Base-by-base conservation (phyloP, 192 early-diverging fungal genomes). In the Backusella mclennaniae region DNA sequence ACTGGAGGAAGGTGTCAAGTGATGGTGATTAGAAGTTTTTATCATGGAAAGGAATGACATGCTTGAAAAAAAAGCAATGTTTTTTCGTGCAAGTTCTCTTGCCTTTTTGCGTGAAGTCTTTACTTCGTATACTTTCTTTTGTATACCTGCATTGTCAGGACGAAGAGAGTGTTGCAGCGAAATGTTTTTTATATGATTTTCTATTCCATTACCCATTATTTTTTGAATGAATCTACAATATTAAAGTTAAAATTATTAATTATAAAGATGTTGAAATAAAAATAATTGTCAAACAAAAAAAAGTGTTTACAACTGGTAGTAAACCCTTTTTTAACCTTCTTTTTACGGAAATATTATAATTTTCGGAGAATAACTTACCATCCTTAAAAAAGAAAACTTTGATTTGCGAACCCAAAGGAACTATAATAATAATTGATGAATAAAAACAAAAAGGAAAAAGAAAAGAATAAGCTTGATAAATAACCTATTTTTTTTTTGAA, bases 71-170 rank as follows among this genome's bases (percentile, higher is more conserved):
- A 69, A 69, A 69, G 67, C 67, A 35, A 69, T 38, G 21, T 69
- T 69, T 36, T 69, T 69, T 69, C 67, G 31, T 39, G 23, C 67
- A 36, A 69, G 33, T 21, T 69, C 67, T 69, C 67, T 69, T 69
- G 67, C 67, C 67, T 36, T 69, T 36, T 36, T 69, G 35, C 67
- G 67, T 69, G 67, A 69, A 69, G 67, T 36, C 41, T 69, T 69
- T 15, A 36, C 67, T 69, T 69, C 67, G n/a, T 36, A 36, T 59
- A 59, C 56, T 59, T 59, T 59, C 56, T 59, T 59, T 59, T 59
- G 56, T 59, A 59, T 26, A 59, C 56, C 56, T 23, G 21, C 56
- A 59, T 59, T 59, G 21, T 59, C 56, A 59, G 56, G 56, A 59
- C 56, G 56, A 59, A 59, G 56, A 59, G 56, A 26, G 12, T 26